Percentiles rank a stretch among this genome's conserved stretches.
phyloP scores from a whole-genome alignment of 176 grass and related monocot species.

The Avena insularis region DNA sequence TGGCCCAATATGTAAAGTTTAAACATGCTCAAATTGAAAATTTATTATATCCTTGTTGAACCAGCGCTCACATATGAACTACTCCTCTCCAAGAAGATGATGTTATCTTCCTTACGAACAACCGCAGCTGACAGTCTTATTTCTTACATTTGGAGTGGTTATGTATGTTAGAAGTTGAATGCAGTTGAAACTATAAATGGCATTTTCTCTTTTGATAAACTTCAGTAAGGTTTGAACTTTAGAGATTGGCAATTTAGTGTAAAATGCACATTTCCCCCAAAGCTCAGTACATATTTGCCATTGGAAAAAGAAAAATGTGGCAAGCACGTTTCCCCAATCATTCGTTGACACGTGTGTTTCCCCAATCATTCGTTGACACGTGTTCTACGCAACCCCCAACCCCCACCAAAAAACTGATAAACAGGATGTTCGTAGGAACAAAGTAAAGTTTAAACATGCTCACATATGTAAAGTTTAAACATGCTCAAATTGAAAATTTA shows the following conservation, averaged over 20 bases:
- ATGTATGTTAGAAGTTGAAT: neutral
- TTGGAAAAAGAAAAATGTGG: neutral
- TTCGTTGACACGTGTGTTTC: neutral
- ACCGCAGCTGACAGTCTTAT: constrained; percentile 12
- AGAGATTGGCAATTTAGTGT: neutral
- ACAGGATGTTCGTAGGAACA: neutral
- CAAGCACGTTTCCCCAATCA: neutral
- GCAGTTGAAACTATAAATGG: neutral
- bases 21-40: neutral
- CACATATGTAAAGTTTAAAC: too few species aligned
- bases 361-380: neutral
- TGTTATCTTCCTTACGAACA: constrained; percentile 5
- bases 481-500: too few species aligned
- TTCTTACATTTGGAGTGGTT: neutral
- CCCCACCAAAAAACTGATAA: neutral
- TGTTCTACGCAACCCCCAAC: neutral
- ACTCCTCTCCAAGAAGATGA: neutral
- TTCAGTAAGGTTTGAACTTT: neutral
- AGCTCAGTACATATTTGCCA: neutral
- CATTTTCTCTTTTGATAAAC: constrained; percentile 3
- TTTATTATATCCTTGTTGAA: neutral
- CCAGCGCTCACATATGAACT: neutral
- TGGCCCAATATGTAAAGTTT: constrained; percentile 1
- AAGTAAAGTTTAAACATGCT: too few species aligned
- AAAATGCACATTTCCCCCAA: neutral